Base-by-base conservation (phyloP, 306 rosid species). In the Medicago ruthenica region DNA sequence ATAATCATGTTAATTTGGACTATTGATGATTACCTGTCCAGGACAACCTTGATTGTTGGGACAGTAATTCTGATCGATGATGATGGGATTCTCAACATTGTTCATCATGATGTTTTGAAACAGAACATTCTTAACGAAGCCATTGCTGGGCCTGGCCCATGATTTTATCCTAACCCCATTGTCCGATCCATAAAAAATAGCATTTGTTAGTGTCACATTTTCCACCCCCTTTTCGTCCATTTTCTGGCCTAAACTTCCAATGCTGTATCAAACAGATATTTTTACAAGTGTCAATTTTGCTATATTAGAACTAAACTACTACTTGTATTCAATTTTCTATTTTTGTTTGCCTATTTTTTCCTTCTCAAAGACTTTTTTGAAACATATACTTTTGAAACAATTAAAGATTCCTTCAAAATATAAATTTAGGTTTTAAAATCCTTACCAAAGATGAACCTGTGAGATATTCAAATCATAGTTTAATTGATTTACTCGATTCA, bases 151-250 rank as follows among this genome's bases (percentile, higher is more conserved):
- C 51, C 89, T 73, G 1, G 87, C 92, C 97, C 95, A 91, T 44
- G 95, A 69, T 67, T 91, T 91, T 44, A 91, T 91, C 63, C 97
- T 57, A 6, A 91, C 80, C 3, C 97, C 97, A 61, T 91, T 91
- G 8, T 89, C 87, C 1, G 92, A 75, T 20, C 88, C 85, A 4
- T 42, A 73, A 55, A 91, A 89, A 0, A 83, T 79, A 4, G 90
- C 71, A 40, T 86, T 67, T 5, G 64, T 84, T 14, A 89, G 41
- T 24, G 89, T 89, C 51, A 89, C 86, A 67, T 89, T 81, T 73
- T 82, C 45, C 0, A 89, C 95, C 2, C 95, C 95, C 0, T 68
- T 69, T 79, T 89, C 92, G 0, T 80, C 60, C 21, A 54, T 15
- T 0, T 67, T 60, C 70, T 50, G 78, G 5, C 83, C 89, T 24